Base-by-base conservation (phyloP, 371 early-diverging fungal genomes). In the Apophysomyces trapeziformis region DNA sequence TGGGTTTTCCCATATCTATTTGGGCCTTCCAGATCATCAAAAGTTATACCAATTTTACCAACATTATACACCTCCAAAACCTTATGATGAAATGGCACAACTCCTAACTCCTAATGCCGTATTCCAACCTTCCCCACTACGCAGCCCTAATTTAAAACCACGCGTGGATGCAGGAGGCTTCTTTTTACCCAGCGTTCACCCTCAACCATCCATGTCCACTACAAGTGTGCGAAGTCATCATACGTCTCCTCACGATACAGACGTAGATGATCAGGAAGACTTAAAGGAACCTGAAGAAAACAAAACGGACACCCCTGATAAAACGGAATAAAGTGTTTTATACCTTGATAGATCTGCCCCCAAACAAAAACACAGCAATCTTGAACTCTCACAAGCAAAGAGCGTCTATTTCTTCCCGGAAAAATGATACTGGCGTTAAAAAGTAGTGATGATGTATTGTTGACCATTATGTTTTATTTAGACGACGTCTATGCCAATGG, bases 31-130 rank as follows among this genome's bases (percentile, higher is more conserved):
- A 7, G 75, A 77, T 38, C 76, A 74, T 8, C 77, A 79, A 58
- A 73, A 78, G 21, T 60, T 77, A 7, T 77, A 80, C 60, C 81
- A 80, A 36, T 77, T 78, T 43, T 78, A 78, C 45, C 72, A 74
- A 37, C 70, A 81, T 3, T 76, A 78, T 38, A 58, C 73, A 5
- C 77, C 79, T 13, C 77, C 79, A 35, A 71, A 66, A 35, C 61
- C 79, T 7, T 81, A 78, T 58, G 82, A 81, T 35, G 79, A 81
- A 54, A 71, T 78, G 64, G 65, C 74, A 0, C 57, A 43, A 0
- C 57, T 60, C 5, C 65, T 70, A 14, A 61, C 63, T 45, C 59
- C 73, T 13, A 47, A 59, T 32, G 66, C 68, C 57, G 67, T 73
- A 0, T 71, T 71, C 38, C 60, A 66, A 54, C 62, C 58, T 32